Evolutionary conservation across 352 stramenopile genomes (phyloP).

Genomic region (Globisporangium spiculum): DNA sequence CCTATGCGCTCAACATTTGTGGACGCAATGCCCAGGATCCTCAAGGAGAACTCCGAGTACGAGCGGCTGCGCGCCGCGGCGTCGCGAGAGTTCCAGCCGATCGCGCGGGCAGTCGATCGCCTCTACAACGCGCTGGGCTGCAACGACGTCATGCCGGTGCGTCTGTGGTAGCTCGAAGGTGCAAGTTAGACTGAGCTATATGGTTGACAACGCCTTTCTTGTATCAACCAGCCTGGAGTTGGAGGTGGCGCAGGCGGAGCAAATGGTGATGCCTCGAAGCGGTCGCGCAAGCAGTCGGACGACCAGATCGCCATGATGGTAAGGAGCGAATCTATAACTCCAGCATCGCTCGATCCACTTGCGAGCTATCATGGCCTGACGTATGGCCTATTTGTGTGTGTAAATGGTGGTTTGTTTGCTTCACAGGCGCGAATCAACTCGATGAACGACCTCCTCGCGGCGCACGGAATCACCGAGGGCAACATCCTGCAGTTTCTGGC

Average conservation of each 20-base stretch:
- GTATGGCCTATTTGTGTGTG: neutral
- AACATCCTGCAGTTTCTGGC: slow-evolving; percentile 83
- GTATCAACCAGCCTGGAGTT: slow-evolving; percentile 8
- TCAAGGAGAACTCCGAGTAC: slow-evolving; percentile 74
- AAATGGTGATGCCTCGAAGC: slow-evolving; percentile 36
- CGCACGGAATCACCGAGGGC: slow-evolving; percentile 74
- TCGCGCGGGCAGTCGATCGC: slow-evolving; percentile 65
- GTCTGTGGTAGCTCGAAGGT: neutral
- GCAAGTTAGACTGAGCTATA: neutral
- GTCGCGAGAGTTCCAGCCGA: slow-evolving; percentile 66
- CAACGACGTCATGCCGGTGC: slow-evolving; percentile 76
- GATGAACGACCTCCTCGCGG: slow-evolving; percentile 79
- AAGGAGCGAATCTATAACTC: neutral
- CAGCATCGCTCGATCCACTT: neutral
- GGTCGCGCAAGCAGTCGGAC: slow-evolving; percentile 61
- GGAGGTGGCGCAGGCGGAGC: slow-evolving; percentile 16
- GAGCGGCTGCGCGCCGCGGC: slow-evolving; percentile 60
- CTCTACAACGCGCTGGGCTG: slow-evolving; percentile 78
- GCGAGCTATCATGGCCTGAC: neutral
- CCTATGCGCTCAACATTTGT: neutral
- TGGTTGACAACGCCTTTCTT: neutral
- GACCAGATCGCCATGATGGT: slow-evolving; percentile 78
- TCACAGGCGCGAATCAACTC: slow-evolving; percentile 74
- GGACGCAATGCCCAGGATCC: slow-evolving; percentile 35
- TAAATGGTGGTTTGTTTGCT: neutral